Percentiles rank a stretch among this genome's conserved stretches.
These are phyloP conservation scores for Malassezia equina DNA, from an alignment of 1,284 basidiomycete genomes.

Conservation along the genomic window DNA sequence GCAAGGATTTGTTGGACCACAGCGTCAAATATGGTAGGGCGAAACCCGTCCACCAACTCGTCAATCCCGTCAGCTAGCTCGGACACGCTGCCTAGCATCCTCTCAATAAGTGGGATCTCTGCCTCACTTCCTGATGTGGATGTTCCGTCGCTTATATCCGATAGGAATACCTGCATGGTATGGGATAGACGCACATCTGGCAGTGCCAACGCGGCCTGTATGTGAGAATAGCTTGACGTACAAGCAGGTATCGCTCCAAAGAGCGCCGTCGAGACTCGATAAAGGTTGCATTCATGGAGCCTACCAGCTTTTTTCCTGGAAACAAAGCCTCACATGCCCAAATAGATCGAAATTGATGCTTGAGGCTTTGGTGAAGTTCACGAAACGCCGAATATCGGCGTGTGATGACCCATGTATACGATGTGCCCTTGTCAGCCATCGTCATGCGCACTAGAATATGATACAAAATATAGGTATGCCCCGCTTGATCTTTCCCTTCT, in stretches of 20 bases:
- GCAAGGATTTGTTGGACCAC: constrained; percentile 22
- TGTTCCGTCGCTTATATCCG: constrained; percentile 41
- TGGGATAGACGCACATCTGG: neutral
- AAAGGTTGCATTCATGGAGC: constrained; percentile 27
- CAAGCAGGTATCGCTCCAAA: constrained; percentile 81
- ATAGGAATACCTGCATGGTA: constrained; percentile 58
- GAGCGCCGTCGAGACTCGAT: constrained; percentile 68
- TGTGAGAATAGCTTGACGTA: constrained; percentile 20
- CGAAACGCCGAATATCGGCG: constrained; percentile 89
- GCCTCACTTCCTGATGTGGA: neutral
- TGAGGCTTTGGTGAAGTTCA: constrained; percentile 70
- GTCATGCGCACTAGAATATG: constrained; percentile 67
- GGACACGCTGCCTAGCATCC: constrained; percentile 24
- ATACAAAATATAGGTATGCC: constrained; percentile 80
- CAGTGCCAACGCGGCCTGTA: neutral
- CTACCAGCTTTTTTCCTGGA: constrained; percentile 30
- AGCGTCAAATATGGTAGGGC: constrained; percentile 34
- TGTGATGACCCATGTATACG: constrained; percentile 71
- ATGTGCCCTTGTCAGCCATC: neutral
- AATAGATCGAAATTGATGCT: constrained; percentile 53
- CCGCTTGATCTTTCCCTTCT: constrained; percentile 54
- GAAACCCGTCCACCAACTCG: constrained; percentile 27
- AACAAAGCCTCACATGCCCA: constrained; percentile 27
- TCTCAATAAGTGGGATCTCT: constrained; percentile 4
- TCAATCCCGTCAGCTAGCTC: constrained; percentile 34